Evolutionary conservation across 208 protist genomes (phyloP).

Genomic region (Tetramitus jugosus): DNA sequence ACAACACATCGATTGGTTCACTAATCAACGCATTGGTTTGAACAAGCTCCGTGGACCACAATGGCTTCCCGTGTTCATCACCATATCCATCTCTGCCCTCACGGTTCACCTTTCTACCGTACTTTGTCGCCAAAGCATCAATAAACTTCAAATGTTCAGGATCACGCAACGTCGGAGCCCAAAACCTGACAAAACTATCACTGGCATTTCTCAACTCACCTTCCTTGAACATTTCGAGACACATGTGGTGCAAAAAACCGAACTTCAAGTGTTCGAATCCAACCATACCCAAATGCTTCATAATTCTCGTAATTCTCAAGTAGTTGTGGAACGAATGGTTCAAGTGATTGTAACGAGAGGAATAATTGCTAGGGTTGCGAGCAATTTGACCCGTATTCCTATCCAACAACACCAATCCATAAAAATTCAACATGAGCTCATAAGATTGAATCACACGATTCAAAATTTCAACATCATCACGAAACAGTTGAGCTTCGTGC

Average conservation of each 20-base stretch:
- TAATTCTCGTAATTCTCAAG: constrained; percentile 58
- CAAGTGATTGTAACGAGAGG: constrained; percentile 45
- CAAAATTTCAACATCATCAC: constrained; percentile 42
- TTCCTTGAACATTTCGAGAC: constrained; percentile 42
- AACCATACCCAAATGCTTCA: constrained; percentile 58
- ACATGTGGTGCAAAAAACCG: constrained; percentile 47
- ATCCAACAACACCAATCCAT: constrained; percentile 49
- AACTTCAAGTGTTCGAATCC: constrained; percentile 54
- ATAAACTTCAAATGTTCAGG: background rate
- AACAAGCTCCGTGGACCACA: too few species aligned
- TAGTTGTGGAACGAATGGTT: constrained; percentile 48
- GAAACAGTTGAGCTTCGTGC: constrained; percentile 45
- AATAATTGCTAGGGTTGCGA: constrained; percentile 14
- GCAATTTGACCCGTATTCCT: constrained; percentile 22
- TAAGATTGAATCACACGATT: constrained; percentile 44
- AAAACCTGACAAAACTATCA: background rate
- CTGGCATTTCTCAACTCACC: background rate
- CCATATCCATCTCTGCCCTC: background rate
- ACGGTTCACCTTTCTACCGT: background rate
- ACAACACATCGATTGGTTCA: too few species aligned
- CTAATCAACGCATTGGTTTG: too few species aligned
- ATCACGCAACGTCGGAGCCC: background rate
- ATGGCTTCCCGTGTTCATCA: too few species aligned
- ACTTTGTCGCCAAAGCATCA: background rate
- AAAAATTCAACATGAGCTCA: constrained; percentile 62